These are phyloP conservation scores for Vitis rotundifolia DNA, from an alignment of 164 flowering plant species.

Conservation along the genomic window DNA sequence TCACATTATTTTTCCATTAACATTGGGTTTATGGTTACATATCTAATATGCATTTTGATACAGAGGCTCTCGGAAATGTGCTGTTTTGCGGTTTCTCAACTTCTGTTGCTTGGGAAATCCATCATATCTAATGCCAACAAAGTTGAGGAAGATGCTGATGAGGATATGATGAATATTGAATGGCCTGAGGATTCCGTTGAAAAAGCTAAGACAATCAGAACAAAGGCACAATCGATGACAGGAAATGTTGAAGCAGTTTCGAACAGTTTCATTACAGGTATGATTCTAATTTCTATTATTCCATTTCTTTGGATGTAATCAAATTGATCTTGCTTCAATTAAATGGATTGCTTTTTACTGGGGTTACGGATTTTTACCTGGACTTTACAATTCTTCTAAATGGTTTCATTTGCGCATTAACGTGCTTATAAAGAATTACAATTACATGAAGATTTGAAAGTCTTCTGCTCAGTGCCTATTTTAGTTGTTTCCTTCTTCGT, in stretches of 20 bases:
- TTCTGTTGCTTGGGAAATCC: conserved; percentile 82
- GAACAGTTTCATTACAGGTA: conserved; percentile 88
- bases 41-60: conserved; percentile 10
- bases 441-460: no score
- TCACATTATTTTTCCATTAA: neutral
- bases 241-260: conserved; percentile 78
- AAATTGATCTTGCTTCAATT: neutral
- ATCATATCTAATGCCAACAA: conserved; percentile 67
- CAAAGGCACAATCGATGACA: conserved; percentile 73
- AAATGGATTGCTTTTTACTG: neutral
- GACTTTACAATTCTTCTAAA: no score
- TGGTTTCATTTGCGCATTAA: no score
- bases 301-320: neutral
- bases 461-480: no score
- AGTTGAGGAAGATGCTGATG: conserved; percentile 48
- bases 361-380: no score
- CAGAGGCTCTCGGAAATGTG: conserved; percentile 97
- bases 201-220: conserved; percentile 77
- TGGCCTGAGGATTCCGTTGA: conserved; percentile 95
- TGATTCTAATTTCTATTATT: neutral
- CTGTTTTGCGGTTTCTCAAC: conserved; percentile 78
- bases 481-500: no score
- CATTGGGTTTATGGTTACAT: no score
- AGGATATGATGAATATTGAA: conserved; percentile 46
- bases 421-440: no score